Evolutionary conservation across 345 rosid species (phyloP), one percentile per base, ranked within the genome.

Genomic region (Arabis hirsuta): DNA sequence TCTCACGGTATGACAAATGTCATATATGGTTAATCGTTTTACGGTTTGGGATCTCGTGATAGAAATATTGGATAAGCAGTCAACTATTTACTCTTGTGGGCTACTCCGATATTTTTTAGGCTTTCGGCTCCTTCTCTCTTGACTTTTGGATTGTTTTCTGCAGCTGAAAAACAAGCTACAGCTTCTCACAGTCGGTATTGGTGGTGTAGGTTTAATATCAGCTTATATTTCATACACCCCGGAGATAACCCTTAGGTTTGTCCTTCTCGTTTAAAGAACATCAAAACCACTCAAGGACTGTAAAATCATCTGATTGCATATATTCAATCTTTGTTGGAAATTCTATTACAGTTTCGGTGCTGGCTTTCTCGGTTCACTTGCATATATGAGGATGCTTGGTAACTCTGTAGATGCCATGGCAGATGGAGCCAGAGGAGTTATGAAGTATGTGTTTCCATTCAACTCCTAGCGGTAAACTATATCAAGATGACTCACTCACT

Each of bases 301-400:
- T 26, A 60, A 42, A 32, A 42, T 34, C 36, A 50, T 50, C 38
- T 73, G 52, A 29, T 22, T 67, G 62, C 31, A 39, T 73, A 58
- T 39, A 2, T 39, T 19, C 34, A 8, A 36, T 55, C n/a, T 44
- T 7, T 51, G 22, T 39, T 68, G 63, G 2, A 54, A 26, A 42
- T 24, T 53, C 65, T 10, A 41, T 27, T 50, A 58, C 85, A 94
- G 97, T 82, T 94, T 86, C 73, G 95, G 97, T 65, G 87, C 82
- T 45, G 97, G 97, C 36, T 82, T 90, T 20, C 62, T 91, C 65
- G 96, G 97, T 72, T 94, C 96, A 27, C 64, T 94, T 69, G 82
- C 70, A 27, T 94, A 94, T 55, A 83, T 91, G 64, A 85, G 92
- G 5, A 89, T 94, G 97, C 91, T 94, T 48, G 98, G 98, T 53